Base-by-base conservation (phyloP, 257 asterid species). In the Gentiana dahurica region DNA sequence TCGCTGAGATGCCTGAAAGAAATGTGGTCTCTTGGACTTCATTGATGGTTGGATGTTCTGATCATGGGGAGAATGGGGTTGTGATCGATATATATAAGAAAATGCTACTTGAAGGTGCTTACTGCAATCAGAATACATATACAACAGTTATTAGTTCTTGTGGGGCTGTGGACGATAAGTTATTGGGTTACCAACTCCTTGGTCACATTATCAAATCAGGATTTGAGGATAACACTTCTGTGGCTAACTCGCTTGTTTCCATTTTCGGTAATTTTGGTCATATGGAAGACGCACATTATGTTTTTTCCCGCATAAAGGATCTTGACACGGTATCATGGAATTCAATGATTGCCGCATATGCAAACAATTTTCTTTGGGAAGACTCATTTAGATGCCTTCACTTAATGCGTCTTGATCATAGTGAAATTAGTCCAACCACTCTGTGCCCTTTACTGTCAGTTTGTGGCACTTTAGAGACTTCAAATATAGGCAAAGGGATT, bases 11-110 rank as follows among this genome's bases (percentile, higher is more conserved):
- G 86, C 91, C 92, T 3, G 81, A 72, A 51, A 81, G 74, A 65
- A 89, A 89, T 76, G 97, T 89, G 44, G 97, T 89, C 54, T 77
- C 97, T 65, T 89, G 97, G 95, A 89, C 97, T 53, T 86, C 97
- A 3, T 69, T 83, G 70, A 89, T 86, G 97, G 95, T 86, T 64
- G 77, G 80, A 50, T 76, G 51, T 53, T 75, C 87, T 0, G 78
- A 78, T 70, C 64, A 56, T 59, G 94, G 91, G 49, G 63, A 75
- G 34, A 67, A 70, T 51, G 36, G 34, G 44, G 79, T 70, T 61
- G 94, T 75, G 61, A 49, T 77, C 60, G 63, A 70, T 53, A 62
- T 83, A 24, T 85, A 85, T 61, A 59, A 37, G 59, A 78, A 70
- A 73, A 85, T 88, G 94, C 72, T 68, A 71, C 51, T 35, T 3